phyloP scores from a whole-genome alignment of 148 eudicot species.

The Talinum fruticosum region DNA sequence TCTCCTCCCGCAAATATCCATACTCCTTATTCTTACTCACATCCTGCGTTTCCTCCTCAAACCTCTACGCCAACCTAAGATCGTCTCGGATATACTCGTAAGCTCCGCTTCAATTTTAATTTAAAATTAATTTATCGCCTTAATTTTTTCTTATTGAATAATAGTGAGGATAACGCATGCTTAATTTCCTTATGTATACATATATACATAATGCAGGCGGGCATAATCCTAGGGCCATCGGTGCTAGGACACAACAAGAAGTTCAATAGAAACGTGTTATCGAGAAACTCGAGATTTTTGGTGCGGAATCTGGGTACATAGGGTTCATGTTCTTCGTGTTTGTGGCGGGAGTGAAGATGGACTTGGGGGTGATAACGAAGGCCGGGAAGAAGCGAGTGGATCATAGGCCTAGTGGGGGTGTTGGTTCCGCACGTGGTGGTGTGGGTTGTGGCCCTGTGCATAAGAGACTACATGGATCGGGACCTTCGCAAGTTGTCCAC shows the following conservation, averaged over 20 bases:
- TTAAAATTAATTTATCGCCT: too few relatives aligned
- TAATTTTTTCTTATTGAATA: too few relatives aligned
- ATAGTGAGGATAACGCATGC: background rate
- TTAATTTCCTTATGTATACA: background rate
- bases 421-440: slow-evolving; percentile 31
- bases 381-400: slow-evolving; percentile 55
- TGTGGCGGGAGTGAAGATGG: slow-evolving; percentile 73
- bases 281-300: slow-evolving; percentile 37
- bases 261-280: slow-evolving; percentile 39
- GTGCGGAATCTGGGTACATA: slow-evolving; percentile 49
- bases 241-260: slow-evolving; percentile 43
- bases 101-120: too few relatives aligned
- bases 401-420: slow-evolving; percentile 42
- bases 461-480: slow-evolving; percentile 38
- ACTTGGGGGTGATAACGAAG: slow-evolving; percentile 35
- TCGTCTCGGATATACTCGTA: slow-evolving; percentile 68
- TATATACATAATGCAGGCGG: slow-evolving; percentile 49
- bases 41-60: slow-evolving; percentile 49
- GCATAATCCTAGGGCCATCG: slow-evolving; percentile 79
- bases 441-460: slow-evolving; percentile 23
- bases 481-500: slow-evolving; percentile 39
- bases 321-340: slow-evolving; percentile 81
- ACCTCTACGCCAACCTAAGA: slow-evolving; percentile 68
- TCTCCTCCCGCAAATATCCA: slow-evolving; percentile 45
- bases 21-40: slow-evolving; percentile 45